Percentiles rank a stretch among this genome's conserved stretches.
Conservation (phyloP, 2,329 filamentous ascomycete species). For the Esteya vermicola region DNA sequence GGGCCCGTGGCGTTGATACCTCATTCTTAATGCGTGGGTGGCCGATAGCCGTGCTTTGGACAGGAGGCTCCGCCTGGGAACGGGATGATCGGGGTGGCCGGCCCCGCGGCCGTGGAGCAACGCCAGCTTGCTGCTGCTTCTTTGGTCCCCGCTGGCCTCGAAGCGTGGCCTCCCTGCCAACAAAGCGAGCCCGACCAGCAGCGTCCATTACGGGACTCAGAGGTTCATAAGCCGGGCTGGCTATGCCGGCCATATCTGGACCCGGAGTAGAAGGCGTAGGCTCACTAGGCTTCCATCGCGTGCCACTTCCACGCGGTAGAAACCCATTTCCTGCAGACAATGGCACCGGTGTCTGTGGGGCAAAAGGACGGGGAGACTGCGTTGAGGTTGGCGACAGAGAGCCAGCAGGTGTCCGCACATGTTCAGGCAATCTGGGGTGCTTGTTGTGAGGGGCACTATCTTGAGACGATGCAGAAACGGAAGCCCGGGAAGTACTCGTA, state of each 20-base stretch:
- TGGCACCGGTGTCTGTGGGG: constrained; percentile 7
- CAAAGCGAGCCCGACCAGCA: not conserved
- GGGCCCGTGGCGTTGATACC: constrained; percentile 36
- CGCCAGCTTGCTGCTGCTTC: not conserved
- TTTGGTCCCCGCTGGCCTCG: constrained; percentile 4
- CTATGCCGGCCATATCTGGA: constrained; percentile 22
- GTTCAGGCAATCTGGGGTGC: constrained; percentile 5
- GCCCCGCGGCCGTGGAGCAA: not conserved
- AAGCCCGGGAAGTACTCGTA: too few species aligned
- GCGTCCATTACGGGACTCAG: constrained; percentile 34
- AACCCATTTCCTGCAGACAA: not conserved
- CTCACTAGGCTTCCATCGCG: constrained; percentile 39
- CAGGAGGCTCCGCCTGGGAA: not conserved
- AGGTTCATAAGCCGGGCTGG: constrained; percentile 42
- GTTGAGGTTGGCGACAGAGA: constrained; percentile 4
- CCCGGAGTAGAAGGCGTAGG: constrained; percentile 45
- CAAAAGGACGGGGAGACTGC: constrained; percentile 4
- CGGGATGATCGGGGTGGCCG: constrained; percentile 1
- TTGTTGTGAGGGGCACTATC: not conserved
- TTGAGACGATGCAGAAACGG: too few species aligned
- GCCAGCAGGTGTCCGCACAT: constrained; percentile 1
- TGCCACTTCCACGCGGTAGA: constrained; percentile 25
- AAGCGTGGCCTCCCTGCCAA: not conserved
- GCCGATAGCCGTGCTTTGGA: too few species aligned
- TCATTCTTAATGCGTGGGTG: constrained; percentile 55